phyloP scores from a whole-genome alignment of 352 stramenopile genomes.

The Phytophthora pseudosyringae region DNA sequence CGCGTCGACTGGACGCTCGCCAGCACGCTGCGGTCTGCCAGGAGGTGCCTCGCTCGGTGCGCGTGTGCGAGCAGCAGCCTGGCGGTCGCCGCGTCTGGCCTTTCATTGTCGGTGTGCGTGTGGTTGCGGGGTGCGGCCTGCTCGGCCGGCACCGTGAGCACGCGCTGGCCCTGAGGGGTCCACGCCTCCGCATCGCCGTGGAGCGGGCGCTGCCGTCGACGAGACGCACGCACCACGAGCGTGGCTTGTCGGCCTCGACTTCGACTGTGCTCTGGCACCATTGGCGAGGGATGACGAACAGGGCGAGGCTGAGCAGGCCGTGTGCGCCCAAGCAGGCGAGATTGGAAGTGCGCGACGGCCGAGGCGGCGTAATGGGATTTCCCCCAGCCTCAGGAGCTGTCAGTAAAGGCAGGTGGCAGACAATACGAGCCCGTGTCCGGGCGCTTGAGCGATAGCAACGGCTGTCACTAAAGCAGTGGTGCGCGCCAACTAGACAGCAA shows the following conservation, averaged over 20 bases:
- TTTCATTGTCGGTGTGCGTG: not conserved
- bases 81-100: not conserved
- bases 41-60: conserved; percentile 27
- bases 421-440: no score
- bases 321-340: conserved; percentile 2
- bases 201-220: not conserved
- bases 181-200: conserved; percentile 2
- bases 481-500: no score
- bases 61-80: conserved; percentile 25
- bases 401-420: not conserved
- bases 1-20: conserved; percentile 28
- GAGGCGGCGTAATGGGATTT: conserved; percentile 7
- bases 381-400: not conserved
- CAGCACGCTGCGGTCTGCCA: conserved; percentile 29
- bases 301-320: not conserved
- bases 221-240: conserved; percentile 15
- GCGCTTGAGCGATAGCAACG: no score
- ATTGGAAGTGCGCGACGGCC: conserved; percentile 3
- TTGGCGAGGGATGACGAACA: not conserved
- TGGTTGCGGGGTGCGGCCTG: not conserved
- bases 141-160: conserved; percentile 16
- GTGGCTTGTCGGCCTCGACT: conserved; percentile 10
- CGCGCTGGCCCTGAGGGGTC: conserved; percentile 17
- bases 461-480: no score
- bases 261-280: conserved; percentile 20